A percentile compares a stretch with the other conserved stretches of the same genome.
Evolutionary conservation across 2,329 filamentous ascomycete genomes (phyloP).

Genomic region (Paecilomyces niveus): DNA sequence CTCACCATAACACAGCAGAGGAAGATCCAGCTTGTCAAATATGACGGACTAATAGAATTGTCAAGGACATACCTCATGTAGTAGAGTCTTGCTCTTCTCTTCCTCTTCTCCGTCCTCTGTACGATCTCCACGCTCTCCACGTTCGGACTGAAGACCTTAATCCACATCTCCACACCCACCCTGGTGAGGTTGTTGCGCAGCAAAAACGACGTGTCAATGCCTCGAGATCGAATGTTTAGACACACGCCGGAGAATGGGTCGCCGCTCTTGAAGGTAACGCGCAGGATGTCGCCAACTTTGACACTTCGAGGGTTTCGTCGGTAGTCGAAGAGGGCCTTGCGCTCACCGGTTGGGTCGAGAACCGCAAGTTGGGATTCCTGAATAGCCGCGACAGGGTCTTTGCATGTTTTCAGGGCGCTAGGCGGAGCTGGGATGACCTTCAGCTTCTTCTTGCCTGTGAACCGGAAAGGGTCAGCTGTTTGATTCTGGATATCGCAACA

Average conservation of each 20-base stretch:
- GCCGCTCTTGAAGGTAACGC: slow-evolving; percentile 74
- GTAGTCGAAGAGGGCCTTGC: slow-evolving; percentile 69
- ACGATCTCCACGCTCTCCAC: slow-evolving; percentile 90
- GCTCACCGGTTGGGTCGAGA: slow-evolving; percentile 79
- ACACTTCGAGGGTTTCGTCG: slow-evolving; percentile 69
- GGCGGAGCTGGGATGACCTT: slow-evolving; percentile 46
- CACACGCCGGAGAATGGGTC: slow-evolving; percentile 89
- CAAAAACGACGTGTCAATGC: slow-evolving; percentile 80
- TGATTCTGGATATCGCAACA: not conserved
- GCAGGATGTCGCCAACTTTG: slow-evolving; percentile 81
- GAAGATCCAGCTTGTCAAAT: not conserved
- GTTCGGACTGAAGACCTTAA: slow-evolving; percentile 87
- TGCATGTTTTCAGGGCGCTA: slow-evolving; percentile 29
- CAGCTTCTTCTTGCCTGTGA: slow-evolving; percentile 41
- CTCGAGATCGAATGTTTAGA: slow-evolving; percentile 78
- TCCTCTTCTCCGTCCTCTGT: slow-evolving; percentile 75
- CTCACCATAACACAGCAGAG: slow-evolving; percentile 2
- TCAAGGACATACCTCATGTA: slow-evolving; percentile 62
- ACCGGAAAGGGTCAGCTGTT: slow-evolving; percentile 4
- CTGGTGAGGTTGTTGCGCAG: slow-evolving; percentile 80
- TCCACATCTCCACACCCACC: slow-evolving; percentile 93
- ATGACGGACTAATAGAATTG: not conserved
- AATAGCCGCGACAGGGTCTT: slow-evolving; percentile 61
- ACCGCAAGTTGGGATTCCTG: slow-evolving; percentile 60
- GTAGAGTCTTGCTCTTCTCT: slow-evolving; percentile 77